Evolutionary conservation across 768 basidiomycete species (phyloP).

Genomic region (Russula brevipes): DNA sequence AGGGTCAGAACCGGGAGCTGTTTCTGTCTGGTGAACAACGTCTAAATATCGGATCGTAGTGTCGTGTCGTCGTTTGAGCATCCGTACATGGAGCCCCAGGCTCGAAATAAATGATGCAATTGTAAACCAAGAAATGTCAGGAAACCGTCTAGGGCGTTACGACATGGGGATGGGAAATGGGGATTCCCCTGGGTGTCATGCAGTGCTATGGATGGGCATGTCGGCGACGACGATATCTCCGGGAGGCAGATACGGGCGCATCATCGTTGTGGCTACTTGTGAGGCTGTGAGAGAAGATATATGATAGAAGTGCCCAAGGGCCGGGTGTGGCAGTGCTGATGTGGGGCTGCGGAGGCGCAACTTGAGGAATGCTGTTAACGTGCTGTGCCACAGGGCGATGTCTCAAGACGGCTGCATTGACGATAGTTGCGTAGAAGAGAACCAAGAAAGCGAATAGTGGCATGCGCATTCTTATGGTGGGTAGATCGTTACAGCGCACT

Average conservation of each 20-base stretch:
- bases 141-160: background rate
- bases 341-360: background rate
- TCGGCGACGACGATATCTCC: slow-evolving; percentile 12
- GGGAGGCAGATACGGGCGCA: background rate
- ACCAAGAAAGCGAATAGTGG: slow-evolving; percentile 4
- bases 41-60: background rate
- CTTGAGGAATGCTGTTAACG: background rate
- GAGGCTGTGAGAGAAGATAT: background rate
- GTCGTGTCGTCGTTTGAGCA: background rate
- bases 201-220: slow-evolving; percentile 11
- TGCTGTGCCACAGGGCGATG: background rate
- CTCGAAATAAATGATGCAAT: background rate
- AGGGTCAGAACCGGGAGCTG: background rate
- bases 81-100: background rate
- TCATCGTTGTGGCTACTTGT: background rate
- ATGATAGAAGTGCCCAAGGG: background rate
- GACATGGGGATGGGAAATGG: background rate
- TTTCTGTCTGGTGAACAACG: background rate
- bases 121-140: background rate
- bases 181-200: background rate
- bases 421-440: background rate
- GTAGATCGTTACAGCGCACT: background rate
- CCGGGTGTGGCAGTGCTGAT: background rate
- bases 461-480: background rate
- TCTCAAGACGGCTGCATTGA: slow-evolving; percentile 7